Percentiles rank a stretch among this genome's conserved stretches.
phyloP scores from a whole-genome alignment of 169 alveolate genomes.

The Cryptosporidium parvum region DNA sequence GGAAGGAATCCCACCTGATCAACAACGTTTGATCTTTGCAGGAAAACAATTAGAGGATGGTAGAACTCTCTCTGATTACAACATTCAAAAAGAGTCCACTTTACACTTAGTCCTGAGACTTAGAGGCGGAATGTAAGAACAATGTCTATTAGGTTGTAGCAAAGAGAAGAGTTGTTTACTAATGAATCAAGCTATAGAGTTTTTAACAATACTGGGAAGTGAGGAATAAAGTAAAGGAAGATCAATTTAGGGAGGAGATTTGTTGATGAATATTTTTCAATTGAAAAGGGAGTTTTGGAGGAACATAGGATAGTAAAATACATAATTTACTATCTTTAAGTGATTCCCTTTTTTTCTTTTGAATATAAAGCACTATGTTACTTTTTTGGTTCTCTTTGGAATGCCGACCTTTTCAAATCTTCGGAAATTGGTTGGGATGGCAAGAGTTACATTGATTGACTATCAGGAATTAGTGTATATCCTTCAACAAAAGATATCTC shows the following conservation, averaged over 20 bases:
- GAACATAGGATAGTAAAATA: background rate
- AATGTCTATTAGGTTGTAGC: constrained; percentile 6
- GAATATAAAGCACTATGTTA: background rate
- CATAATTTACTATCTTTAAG: background rate
- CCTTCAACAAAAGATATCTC: background rate
- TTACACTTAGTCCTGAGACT: constrained; percentile 84
- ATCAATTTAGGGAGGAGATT: background rate
- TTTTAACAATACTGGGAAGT: background rate
- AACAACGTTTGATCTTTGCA: constrained; percentile 79
- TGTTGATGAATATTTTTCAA: background rate
- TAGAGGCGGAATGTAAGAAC: constrained; percentile 70
- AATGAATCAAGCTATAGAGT: background rate
- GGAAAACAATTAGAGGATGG: constrained; percentile 83
- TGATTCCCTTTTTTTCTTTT: background rate
- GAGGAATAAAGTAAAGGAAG: background rate
- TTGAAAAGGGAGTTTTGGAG: background rate
- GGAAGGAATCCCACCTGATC: constrained; percentile 83
- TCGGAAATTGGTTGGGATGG: background rate
- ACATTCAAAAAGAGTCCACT: constrained; percentile 83
- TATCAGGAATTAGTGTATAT: background rate
- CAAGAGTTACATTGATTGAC: too few species aligned
- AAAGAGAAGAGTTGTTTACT: background rate
- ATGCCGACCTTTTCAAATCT: background rate
- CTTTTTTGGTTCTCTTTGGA: background rate
- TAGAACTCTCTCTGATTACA: constrained; percentile 79